Base-by-base conservation (phyloP, 371 early-diverging fungal genomes). In the Cokeromyces recurvatus region DNA sequence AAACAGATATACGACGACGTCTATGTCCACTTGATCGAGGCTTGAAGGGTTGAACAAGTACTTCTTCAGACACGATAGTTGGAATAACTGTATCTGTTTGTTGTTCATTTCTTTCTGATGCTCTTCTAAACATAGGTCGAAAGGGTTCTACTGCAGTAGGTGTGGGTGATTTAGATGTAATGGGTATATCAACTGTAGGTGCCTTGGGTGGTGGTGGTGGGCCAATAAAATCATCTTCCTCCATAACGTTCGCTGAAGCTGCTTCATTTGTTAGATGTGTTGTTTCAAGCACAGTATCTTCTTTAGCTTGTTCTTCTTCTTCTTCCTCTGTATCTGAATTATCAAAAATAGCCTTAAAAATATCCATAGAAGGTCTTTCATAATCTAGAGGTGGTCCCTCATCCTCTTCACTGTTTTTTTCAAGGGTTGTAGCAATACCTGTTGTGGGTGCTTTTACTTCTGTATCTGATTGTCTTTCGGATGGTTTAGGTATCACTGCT, bases 301-400 rank as follows among this genome's bases (percentile, higher is more conserved):
- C 23, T 20, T 54, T 22, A 16, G 55, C 66, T 17, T 66, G 66
- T 14, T 71, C 68, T 8, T 72, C 69, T 19, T 71, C 74, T 15
- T 79, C 82, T 0, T 77, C 72, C 45, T 78, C 79, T 11, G 66
- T 60, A 24, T 84, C 83, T 17, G 81, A 78, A 25, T 85, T 77
- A 22, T 84, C 89, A 64, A 91, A 91, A 40, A 91, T 91, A 7
- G 87, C 87, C 48, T 86, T 85, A 48, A 91, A 91, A n/a, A 91
- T 81, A 57, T 91, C 91, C 85, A 91, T 87, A 0, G 87, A 66
- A 2, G 91, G 90, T 41, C 88, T 68, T 31, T 80, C 84, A 54
- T 69, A 63, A 34, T 73, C 59, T 15, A 66, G 17, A 8, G 37
- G 44, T 21, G 37, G 25, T 5, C 44, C 37, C 1, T 11, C 45